Conservation (phyloP, 208 protist species). For the Wallacemonas sp. region DNA sequence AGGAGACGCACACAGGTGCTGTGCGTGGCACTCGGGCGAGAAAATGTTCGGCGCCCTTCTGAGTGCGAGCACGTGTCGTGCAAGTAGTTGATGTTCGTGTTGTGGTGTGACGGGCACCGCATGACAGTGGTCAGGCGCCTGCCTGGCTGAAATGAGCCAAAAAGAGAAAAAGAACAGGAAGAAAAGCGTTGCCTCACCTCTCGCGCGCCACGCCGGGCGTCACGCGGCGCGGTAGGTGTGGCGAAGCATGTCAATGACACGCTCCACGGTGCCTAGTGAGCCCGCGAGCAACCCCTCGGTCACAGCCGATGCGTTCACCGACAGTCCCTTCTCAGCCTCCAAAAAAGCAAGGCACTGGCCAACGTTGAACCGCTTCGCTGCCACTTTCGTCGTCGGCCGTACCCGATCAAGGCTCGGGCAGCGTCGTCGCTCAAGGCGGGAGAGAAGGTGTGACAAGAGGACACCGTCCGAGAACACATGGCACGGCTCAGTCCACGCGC, state of each 20-base stretch:
- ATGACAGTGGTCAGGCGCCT: too few relatives aligned
- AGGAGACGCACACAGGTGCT: too few relatives aligned
- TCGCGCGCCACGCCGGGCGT: too few relatives aligned
- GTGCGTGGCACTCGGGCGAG: too few relatives aligned
- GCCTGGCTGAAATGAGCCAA: too few relatives aligned
- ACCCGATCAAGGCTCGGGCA: conserved; percentile 69
- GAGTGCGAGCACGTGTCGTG: too few relatives aligned
- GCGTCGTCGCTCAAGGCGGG: conserved; percentile 57
- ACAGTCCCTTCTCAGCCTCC: conserved; percentile 38
- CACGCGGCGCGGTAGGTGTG: conserved; percentile 20
- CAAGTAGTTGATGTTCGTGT: too few relatives aligned
- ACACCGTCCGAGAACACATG: conserved; percentile 78
- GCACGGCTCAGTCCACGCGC: conserved; percentile 24
- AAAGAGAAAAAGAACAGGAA: too few relatives aligned
- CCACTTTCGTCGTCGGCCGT: conserved; percentile 40
- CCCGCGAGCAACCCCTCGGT: conserved; percentile 64
- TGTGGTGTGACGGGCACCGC: too few relatives aligned
- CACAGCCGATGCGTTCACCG: conserved; percentile 39
- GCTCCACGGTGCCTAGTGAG: conserved; percentile 39
- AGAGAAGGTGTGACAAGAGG: conserved; percentile 62
- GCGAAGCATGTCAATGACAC: conserved; percentile 39
- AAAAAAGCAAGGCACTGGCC: conserved; percentile 67
- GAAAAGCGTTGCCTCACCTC: too few relatives aligned
- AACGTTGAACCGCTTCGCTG: conserved; percentile 80
- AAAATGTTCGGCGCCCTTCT: too few relatives aligned